Evolutionary conservation across 2,329 filamentous ascomycete genomes (phyloP).

Genomic region (Sarocladium oryzae): DNA sequence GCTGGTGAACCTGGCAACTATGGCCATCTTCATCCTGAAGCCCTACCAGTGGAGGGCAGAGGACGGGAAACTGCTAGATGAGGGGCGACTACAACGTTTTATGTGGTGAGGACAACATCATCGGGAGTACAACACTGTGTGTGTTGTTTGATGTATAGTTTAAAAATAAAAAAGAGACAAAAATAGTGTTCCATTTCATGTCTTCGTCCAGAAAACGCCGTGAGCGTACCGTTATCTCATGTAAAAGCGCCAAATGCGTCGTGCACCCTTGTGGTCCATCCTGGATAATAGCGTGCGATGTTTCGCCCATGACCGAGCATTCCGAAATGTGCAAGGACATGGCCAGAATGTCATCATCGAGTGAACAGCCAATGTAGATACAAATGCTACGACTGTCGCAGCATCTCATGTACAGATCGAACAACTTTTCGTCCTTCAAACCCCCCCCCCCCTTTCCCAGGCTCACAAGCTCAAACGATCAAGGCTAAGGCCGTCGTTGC

Average conservation of each 20-base stretch:
- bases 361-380: no score
- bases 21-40: constrained; percentile 63
- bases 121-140: no score
- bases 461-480: constrained; percentile 67
- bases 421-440: not conserved
- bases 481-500: constrained; percentile 67
- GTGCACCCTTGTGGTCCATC: no score
- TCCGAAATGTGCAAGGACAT: no score
- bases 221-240: constrained; percentile 1
- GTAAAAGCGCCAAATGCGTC: not conserved
- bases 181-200: constrained; percentile 2
- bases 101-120: constrained; percentile 57
- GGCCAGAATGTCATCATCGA: no score
- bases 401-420: not conserved
- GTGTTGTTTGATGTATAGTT: no score
- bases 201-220: constrained; percentile 4
- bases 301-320: no score
- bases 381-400: no score
- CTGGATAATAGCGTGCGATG: no score
- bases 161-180: not conserved
- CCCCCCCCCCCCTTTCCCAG: no score
- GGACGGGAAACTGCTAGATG: constrained; percentile 45
- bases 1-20: constrained; percentile 57
- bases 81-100: constrained; percentile 62
- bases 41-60: constrained; percentile 60